These are phyloP conservation scores for Gnaphalium uliginosum DNA, from an alignment of 129 eudicot genomes.

Conservation along the genomic window DNA sequence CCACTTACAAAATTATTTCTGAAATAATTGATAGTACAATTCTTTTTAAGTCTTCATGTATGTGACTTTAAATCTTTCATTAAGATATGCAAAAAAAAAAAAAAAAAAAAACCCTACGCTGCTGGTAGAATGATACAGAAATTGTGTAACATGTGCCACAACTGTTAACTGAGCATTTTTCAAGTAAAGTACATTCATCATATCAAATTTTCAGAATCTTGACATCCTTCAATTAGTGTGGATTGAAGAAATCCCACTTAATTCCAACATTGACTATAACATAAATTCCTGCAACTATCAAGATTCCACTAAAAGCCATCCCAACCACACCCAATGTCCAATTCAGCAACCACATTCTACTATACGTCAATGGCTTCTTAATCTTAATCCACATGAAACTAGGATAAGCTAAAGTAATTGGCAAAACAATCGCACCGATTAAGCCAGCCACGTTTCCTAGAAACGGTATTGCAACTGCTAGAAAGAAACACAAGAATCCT, in stretches of 20 bases:
- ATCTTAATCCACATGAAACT: constrained; percentile 56
- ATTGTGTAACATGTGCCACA: too few relatives aligned
- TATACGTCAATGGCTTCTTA: constrained; percentile 47
- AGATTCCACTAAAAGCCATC: constrained; percentile 37
- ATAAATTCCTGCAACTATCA: constrained; percentile 54
- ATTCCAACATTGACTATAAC: constrained; percentile 14
- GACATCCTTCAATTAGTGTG: not conserved
- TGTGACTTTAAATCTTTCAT: not conserved
- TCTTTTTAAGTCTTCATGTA: too few relatives aligned
- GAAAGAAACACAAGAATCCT: constrained; percentile 50
- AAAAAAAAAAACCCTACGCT: too few relatives aligned
- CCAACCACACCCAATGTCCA: constrained; percentile 53
- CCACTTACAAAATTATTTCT: not conserved
- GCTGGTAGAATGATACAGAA: too few relatives aligned
- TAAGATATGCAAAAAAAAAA: too few relatives aligned
- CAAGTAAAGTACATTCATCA: too few relatives aligned
- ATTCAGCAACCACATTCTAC: constrained; percentile 48
- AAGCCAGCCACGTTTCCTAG: constrained; percentile 49
- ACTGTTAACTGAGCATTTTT: too few relatives aligned
- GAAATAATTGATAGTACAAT: not conserved
- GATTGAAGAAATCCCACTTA: not conserved
- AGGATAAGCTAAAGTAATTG: constrained; percentile 54
- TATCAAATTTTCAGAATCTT: too few relatives aligned
- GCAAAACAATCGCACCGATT: constrained; percentile 49
- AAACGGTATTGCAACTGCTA: constrained; percentile 49